Percentiles rank a stretch among this genome's conserved stretches.
Evolutionary conservation across 2,329 filamentous ascomycete species (phyloP).

Genomic region (Beauveria caledonica): DNA sequence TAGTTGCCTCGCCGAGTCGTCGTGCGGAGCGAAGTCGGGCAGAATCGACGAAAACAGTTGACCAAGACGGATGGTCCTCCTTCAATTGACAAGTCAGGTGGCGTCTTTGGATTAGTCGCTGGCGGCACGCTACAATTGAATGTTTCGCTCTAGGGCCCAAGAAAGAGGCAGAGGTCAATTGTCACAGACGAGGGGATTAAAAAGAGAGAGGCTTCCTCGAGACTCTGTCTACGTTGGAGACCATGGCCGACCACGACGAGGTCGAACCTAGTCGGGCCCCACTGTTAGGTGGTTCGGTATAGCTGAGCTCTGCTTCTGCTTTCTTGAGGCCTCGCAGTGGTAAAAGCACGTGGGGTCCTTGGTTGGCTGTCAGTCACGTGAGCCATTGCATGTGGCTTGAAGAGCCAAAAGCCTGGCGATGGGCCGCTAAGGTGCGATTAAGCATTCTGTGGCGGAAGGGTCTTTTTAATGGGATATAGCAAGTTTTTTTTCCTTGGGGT

Average conservation of each 20-base stretch:
- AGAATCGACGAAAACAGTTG: not conserved
- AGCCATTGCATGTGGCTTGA: not conserved
- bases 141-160: not conserved
- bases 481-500: too few species aligned
- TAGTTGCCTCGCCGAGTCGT: not conserved
- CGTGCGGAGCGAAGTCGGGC: not conserved
- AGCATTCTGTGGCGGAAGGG: too few species aligned
- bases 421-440: too few species aligned
- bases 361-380: slow-evolving; percentile 25
- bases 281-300: not conserved
- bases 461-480: too few species aligned
- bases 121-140: not conserved
- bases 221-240: not conserved
- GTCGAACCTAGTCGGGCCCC: not conserved
- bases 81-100: not conserved
- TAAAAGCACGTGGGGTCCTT: slow-evolving; percentile 15
- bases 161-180: not conserved
- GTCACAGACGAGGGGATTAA: not conserved
- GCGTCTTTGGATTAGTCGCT: not conserved
- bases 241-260: not conserved
- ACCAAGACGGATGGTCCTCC: not conserved
- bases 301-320: not conserved
- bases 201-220: not conserved
- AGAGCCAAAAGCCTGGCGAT: too few species aligned
- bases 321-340: not conserved